phyloP scores from a whole-genome alignment of 1,139 yeast species.

The Nakaseomyces uthaithaninus region DNA sequence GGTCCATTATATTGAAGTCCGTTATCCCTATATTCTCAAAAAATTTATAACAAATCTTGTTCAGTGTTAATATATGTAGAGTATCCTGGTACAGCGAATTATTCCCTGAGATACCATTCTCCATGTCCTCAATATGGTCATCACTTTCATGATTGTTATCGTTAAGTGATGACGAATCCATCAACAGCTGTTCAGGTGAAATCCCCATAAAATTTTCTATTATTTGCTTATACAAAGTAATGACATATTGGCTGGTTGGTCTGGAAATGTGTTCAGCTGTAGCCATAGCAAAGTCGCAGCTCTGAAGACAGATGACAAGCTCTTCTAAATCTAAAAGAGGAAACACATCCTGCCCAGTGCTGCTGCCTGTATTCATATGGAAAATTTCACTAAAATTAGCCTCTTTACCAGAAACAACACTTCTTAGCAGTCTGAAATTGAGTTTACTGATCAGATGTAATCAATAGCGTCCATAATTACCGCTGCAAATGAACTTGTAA shows the following conservation, averaged over 20 bases:
- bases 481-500: too few relatives aligned
- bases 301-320: slow-evolving; percentile 51
- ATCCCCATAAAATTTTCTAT: slow-evolving; percentile 63
- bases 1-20: slow-evolving; percentile 68
- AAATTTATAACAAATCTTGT: slow-evolving; percentile 53
- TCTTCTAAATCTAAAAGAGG: slow-evolving; percentile 64
- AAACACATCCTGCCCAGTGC: slow-evolving; percentile 38
- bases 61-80: slow-evolving; percentile 45
- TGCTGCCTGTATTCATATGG: not conserved
- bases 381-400: too few relatives aligned
- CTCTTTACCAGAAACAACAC: too few relatives aligned
- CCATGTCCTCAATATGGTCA: slow-evolving; percentile 9
- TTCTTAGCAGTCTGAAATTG: too few relatives aligned
- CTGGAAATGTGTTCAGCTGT: slow-evolving; percentile 54
- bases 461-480: too few relatives aligned
- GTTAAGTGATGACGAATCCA: slow-evolving; percentile 5
- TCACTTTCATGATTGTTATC: slow-evolving; percentile 7
- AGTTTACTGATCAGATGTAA: too few relatives aligned
- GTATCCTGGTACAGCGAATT: slow-evolving; percentile 32
- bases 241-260: slow-evolving; percentile 61
- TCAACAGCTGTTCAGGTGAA: slow-evolving; percentile 41
- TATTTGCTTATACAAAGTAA: slow-evolving; percentile 58
- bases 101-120: slow-evolving; percentile 7
- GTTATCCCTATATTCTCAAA: slow-evolving; percentile 66
- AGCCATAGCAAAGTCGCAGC: slow-evolving; percentile 51